These are phyloP conservation scores for Metschnikowia lunata DNA, from an alignment of 805 yeast species.

Conservation along the genomic window DNA sequence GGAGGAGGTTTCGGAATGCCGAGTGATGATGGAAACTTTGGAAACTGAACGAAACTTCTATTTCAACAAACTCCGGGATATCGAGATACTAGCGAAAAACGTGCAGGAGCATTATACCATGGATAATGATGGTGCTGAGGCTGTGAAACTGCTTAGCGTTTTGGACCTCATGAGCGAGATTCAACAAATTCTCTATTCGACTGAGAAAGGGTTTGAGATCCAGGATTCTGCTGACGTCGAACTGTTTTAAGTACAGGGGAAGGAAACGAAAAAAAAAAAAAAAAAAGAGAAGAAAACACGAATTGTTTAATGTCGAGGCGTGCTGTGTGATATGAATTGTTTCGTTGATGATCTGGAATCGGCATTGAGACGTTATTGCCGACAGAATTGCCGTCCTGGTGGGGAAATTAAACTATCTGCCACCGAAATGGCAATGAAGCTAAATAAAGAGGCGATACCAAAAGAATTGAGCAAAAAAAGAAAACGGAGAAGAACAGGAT, in stretches of 20 bases:
- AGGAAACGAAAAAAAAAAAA: background rate
- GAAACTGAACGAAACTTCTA: conserved; percentile 87
- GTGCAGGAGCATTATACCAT: conserved; percentile 22
- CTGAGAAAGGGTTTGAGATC: conserved; percentile 78
- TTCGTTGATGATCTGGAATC: no score
- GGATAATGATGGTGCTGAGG: conserved; percentile 38
- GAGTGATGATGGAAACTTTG: conserved; percentile 57
- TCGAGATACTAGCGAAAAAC: conserved; percentile 74
- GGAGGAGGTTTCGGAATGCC: conserved; percentile 55
- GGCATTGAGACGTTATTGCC: no score
- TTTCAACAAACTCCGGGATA: conserved; percentile 81
- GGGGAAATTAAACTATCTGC: no score
- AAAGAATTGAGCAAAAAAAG: no score
- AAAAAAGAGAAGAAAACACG: no score
- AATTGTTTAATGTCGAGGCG: no score
- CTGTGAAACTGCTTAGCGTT: conserved; percentile 21
- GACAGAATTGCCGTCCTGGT: no score
- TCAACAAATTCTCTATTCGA: conserved; percentile 71
- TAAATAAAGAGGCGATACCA: no score
- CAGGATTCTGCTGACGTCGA: conserved; percentile 7
- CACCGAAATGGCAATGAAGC: no score
- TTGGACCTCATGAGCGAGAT: conserved; percentile 46
- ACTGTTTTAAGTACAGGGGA: background rate
- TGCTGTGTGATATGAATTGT: no score
- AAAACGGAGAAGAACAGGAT: no score